Conservation (phyloP, 176 grass and related monocot species). For the Cenchrus fungigraminus region DNA sequence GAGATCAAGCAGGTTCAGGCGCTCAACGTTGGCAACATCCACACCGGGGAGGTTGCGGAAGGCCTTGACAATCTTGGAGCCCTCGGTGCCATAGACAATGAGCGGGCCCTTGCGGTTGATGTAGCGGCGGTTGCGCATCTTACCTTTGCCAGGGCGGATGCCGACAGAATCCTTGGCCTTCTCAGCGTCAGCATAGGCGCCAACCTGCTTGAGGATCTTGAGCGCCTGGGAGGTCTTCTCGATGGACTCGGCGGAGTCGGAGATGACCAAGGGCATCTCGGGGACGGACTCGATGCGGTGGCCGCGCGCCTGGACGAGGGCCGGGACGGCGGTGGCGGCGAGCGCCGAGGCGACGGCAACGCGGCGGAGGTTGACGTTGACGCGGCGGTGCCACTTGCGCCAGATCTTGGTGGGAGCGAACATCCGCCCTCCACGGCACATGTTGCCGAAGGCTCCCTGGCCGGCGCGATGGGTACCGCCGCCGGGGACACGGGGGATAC, state of each 20-base stretch:
- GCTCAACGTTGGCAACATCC: constrained; percentile 75
- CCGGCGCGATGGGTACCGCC: constrained; percentile 84
- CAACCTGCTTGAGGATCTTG: constrained; percentile 85
- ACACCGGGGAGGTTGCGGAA: constrained; percentile 91
- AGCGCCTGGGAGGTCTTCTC: constrained; percentile 85
- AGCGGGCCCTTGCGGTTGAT: constrained; percentile 81
- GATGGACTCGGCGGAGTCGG: constrained; percentile 63
- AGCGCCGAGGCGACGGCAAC: constrained; percentile 62
- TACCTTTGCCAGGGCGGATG: constrained; percentile 80
- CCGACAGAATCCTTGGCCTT: constrained; percentile 79
- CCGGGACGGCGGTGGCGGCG: constrained; percentile 68
- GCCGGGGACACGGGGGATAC: constrained; percentile 79
- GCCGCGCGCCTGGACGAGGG: constrained; percentile 73
- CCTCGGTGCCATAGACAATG: constrained; percentile 77
- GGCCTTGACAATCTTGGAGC: constrained; percentile 86
- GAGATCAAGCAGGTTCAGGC: constrained; percentile 81
- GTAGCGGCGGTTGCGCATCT: constrained; percentile 87
- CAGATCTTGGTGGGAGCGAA: constrained; percentile 71
- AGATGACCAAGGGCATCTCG: constrained; percentile 82
- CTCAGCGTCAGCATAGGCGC: constrained; percentile 67
- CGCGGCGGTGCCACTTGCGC: constrained; percentile 64
- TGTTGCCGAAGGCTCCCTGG: constrained; percentile 95
- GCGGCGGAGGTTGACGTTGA: constrained; percentile 68
- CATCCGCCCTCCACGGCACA: constrained; percentile 87
- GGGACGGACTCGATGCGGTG: constrained; percentile 73